Base-by-base conservation (phyloP, 2,329 filamentous ascomycete genomes). In the Sclerotinia nivalis region DNA sequence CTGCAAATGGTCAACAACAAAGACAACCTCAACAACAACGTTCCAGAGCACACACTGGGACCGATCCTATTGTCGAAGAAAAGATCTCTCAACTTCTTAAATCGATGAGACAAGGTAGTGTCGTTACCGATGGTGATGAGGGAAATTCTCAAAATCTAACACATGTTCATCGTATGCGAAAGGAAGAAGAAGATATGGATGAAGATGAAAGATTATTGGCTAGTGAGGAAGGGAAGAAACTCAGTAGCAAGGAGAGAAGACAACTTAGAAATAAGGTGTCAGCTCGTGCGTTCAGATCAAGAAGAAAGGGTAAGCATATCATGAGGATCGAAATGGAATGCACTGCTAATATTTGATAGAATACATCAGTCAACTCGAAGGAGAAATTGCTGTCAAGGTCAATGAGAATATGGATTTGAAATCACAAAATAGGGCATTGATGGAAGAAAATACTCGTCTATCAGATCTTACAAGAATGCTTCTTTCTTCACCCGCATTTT, bases 231-330 rank as follows among this genome's bases (percentile, higher is more conserved):
- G 96, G 95, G 77, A 99, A 99, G 89, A 97, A 97, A 84, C 87
- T 99, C n/a, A 96, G 90, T 82, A 97, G 93, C 85, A 98, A 98
- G 83, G 94, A 98, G 82, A 90, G 96, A 71, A 90, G 96, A 75
- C 96, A 98, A 81, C 87, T 99, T n/a, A 89, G 96, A 73, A 99
- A 99, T 87, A 99, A 99, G 83, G 96, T 99, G 6, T 99, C 96
- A 55, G 96, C 96, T 72, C 93, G 96, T 75, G 95, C 95, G 66
- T 99, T 99, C 89, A 91, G 96, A 69, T 97, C 94, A n/a, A 87
- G 96, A 76, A 91, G 96, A 86, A 99, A 99, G 86, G 95, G 95
- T 97, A 89, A 85, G 86, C 78, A 73, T 2, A 25, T 60, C 28
- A 34, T 40, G 31, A 62, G 15, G 15, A 20, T 56, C 10, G 22